Base-by-base conservation (phyloP, 2,329 filamentous ascomycete genomes). In the Pseudogymnoascus verrucosus region DNA sequence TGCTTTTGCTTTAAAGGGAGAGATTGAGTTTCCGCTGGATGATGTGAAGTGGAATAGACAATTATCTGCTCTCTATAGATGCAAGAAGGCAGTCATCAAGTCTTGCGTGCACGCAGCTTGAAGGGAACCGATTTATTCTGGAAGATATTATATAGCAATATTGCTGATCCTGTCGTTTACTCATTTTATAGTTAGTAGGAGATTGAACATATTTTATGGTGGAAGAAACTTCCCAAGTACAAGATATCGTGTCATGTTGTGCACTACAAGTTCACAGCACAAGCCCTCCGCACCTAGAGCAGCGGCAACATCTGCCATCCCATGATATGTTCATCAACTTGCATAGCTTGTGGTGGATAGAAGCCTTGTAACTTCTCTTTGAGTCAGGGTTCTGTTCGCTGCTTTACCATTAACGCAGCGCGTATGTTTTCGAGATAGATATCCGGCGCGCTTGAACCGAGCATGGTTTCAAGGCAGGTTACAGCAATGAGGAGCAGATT, bases 401-500 rank as follows among this genome's bases (percentile, higher is more conserved):
- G 88, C 87, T 0, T 95, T 1, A 79, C 76, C 31, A 77, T 87
- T 59, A 85, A 81, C 62, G 74, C n/a, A 77, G 84, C 64, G 69
- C 74, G 0, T 79, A 80, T 64, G 83, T 98, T 6, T 75, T 98
- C 34, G 87, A 91, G 68, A 83, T 98, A 63, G 90, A 98, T 77
- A 75, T 91, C 11, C 82, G 86, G 68, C 79, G 77, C 31, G 93
- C 93, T 0, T 98, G 92, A 91, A 82, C 83, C 54, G 85, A 90
- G 69, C 82, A 92, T 78, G 83, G 81, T 0, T 78, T 95, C 63
- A 77, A 85, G 64, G 82, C 84, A 39, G 86, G 88, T 6, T 96
- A 90, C 88, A 88, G 86, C 67, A 96, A 96, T 73, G 90, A 96
- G 74, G 82, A 92, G 39, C 80, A 84, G 65, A 77, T 96, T 44